Evolutionary conservation across 106 monocot genomes (phyloP), one percentile per base, ranked within the genome.

Genomic region (Dioscorea alata): DNA sequence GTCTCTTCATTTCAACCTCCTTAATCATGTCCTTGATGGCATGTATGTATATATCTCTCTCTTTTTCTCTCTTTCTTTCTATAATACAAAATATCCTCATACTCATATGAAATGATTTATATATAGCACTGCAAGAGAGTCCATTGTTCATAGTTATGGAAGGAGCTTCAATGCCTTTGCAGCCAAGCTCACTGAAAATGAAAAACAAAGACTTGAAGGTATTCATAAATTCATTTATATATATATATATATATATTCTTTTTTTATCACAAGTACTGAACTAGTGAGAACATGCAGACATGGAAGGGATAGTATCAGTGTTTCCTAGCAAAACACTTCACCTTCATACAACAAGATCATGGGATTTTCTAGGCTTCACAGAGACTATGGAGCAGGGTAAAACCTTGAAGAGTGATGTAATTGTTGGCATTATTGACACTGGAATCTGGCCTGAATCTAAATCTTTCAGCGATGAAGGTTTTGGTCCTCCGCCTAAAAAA

Each of bases 131-230:
- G 71, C 71, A 13, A 49, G 49, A 71, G 3, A 23, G 6, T 60
- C 71, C 48, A 48, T n/a, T 24, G 57, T 48, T 48, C 61, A 71
- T 50, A 60, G 61, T n/a, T 73, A 73, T 8, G 34, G 63, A 51
- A 62, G 63, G 28, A 54, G 50, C 20, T 73, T 73, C 34, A 51
- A 63, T 33, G 64, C 63, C 0, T 73, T 73, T 33, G 50, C 72
- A 17, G 64, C 72, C 4, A 64, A 51, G 63, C 72, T 73, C 20
- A 73, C 72, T 20, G 33, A 50, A 19, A 20, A 64, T 16, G 63
- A 73, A 73, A 33, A 50, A 20, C 25, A 35, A 7, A 8, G 19
- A n/a, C 63, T 73, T 15, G 21, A 63, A 63, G 72, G 72, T 73
- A 33, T 48, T n/a, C n/a, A n/a, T n/a, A 23, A 10, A n/a, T 8